Conservation (phyloP, 345 rosid genomes). For the Viola odorata region DNA sequence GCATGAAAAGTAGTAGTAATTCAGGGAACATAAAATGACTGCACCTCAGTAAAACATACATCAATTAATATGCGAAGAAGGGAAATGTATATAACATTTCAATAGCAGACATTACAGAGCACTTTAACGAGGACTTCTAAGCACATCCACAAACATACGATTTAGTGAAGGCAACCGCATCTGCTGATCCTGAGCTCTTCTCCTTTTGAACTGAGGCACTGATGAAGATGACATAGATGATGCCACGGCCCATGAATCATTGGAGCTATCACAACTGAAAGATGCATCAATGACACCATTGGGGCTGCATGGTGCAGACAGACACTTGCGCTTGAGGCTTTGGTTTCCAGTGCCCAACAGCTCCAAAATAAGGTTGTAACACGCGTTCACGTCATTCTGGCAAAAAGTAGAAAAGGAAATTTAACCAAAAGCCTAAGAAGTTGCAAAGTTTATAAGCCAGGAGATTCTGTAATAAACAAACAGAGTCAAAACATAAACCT, state of each 20-base stretch:
- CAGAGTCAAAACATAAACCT: conserved; percentile 44
- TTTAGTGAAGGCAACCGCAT: conserved; percentile 56
- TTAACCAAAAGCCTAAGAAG: conserved; percentile 1
- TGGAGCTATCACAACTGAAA: conserved; percentile 65
- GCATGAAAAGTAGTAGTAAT: conserved; percentile 17
- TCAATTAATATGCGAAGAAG: conserved; percentile 9
- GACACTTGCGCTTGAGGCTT: conserved; percentile 45
- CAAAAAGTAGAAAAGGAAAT: conserved; percentile 3
- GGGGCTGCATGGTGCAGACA: conserved; percentile 40
- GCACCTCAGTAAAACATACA: conserved; percentile 18
- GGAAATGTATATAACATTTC: conserved; percentile 20
- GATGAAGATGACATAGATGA: conserved; percentile 40
- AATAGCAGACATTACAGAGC: conserved; percentile 12
- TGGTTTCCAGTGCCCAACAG: conserved; percentile 29
- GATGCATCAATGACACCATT: conserved; percentile 49
- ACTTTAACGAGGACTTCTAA: conserved; percentile 60
- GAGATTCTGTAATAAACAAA: not conserved
- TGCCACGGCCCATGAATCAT: conserved; percentile 46
- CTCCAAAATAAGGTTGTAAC: conserved; percentile 55
- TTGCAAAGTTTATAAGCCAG: not conserved
- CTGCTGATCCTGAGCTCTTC: conserved; percentile 58
- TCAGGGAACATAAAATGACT: conserved; percentile 14
- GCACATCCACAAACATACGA: conserved; percentile 55
- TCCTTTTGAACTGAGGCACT: conserved; percentile 50
- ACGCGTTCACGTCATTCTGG: conserved; percentile 59